Conservation (phyloP, 352 stramenopile species). For the Phytopythium oedochilum region DNA sequence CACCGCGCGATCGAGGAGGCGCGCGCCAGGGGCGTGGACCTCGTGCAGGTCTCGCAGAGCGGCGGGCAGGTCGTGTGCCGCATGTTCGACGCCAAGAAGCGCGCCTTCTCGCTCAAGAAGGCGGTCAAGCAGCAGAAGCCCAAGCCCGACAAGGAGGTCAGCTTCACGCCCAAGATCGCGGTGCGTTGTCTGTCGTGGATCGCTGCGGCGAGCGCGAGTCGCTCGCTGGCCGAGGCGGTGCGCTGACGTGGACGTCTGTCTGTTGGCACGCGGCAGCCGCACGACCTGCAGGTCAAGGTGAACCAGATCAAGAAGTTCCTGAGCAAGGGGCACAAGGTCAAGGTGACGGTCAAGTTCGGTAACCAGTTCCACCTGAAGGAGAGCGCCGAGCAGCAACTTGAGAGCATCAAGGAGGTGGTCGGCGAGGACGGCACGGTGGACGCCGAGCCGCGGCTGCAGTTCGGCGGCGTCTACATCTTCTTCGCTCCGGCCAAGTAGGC, state of each 20-base stretch:
- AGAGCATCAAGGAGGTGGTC: slow-evolving; percentile 38
- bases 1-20: slow-evolving; percentile 50
- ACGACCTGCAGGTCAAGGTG: slow-evolving; percentile 73
- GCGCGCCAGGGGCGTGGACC: slow-evolving; percentile 39
- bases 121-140: slow-evolving; percentile 52
- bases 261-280: slow-evolving; percentile 17
- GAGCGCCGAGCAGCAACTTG: slow-evolving; percentile 38
- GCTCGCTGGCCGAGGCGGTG: not conserved
- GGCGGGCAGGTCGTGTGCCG: slow-evolving; percentile 40
- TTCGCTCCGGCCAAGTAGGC: slow-evolving; percentile 30
- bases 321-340: slow-evolving; percentile 75
- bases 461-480: slow-evolving; percentile 54
- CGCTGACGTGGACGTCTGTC: not conserved
- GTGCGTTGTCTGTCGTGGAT: slow-evolving; percentile 19
- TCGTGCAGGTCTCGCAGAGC: slow-evolving; percentile 63
- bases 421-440: slow-evolving; percentile 27
- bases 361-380: slow-evolving; percentile 55
- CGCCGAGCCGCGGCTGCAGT: slow-evolving; percentile 35
- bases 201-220: not conserved
- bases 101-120: slow-evolving; percentile 67
- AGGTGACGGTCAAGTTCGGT: slow-evolving; percentile 65
- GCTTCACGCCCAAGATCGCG: slow-evolving; percentile 66
- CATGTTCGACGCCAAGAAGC: slow-evolving; percentile 77
- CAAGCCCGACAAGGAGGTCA: slow-evolving; percentile 70
- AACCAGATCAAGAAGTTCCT: slow-evolving; percentile 65